These are phyloP conservation scores for Tuber calosporum DNA, from an alignment of 495 filamentous ascomycete genomes.

Conservation along the genomic window DNA sequence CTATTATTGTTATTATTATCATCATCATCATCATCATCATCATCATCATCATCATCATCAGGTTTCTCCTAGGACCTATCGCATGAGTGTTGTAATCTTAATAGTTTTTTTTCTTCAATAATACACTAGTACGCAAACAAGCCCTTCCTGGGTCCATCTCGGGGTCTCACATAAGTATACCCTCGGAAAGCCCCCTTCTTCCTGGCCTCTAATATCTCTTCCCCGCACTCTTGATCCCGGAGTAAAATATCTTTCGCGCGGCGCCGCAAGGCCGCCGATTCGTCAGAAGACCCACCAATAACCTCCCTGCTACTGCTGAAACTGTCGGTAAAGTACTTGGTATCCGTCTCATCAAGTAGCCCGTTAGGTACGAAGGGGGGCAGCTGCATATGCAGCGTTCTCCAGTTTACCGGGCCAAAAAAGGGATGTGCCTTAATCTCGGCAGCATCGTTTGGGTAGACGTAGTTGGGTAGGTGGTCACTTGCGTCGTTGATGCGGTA, in stretches of 20 bases:
- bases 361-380: slow-evolving; percentile 69
- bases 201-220: slow-evolving; percentile 64
- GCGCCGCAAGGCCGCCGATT: slow-evolving; percentile 55
- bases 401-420: slow-evolving; percentile 63
- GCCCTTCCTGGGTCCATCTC: slow-evolving; percentile 23
- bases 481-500: slow-evolving; percentile 12
- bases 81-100: not conserved
- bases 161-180: slow-evolving; percentile 73
- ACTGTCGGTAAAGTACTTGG: slow-evolving; percentile 77
- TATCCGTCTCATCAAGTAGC: slow-evolving; percentile 66
- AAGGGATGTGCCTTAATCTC: slow-evolving; percentile 73
- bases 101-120: not conserved
- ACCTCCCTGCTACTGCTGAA: slow-evolving; percentile 34
- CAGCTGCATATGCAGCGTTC: slow-evolving; percentile 55
- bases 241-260: slow-evolving; percentile 72
- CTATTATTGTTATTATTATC: not conserved
- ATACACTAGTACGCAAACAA: not conserved
- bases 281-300: slow-evolving; percentile 37
- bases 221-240: slow-evolving; percentile 58
- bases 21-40: no score
- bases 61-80: not conserved
- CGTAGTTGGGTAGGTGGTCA: slow-evolving; percentile 49
- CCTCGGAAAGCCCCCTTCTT: slow-evolving; percentile 77
- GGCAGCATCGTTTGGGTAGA: slow-evolving; percentile 69
- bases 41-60: no score